A percentile compares a stretch with the other conserved stretches of the same genome.
These are phyloP conservation scores for Blastomyces gilchristii DNA, from an alignment of 2,329 filamentous ascomycete species.

Conservation along the genomic window DNA sequence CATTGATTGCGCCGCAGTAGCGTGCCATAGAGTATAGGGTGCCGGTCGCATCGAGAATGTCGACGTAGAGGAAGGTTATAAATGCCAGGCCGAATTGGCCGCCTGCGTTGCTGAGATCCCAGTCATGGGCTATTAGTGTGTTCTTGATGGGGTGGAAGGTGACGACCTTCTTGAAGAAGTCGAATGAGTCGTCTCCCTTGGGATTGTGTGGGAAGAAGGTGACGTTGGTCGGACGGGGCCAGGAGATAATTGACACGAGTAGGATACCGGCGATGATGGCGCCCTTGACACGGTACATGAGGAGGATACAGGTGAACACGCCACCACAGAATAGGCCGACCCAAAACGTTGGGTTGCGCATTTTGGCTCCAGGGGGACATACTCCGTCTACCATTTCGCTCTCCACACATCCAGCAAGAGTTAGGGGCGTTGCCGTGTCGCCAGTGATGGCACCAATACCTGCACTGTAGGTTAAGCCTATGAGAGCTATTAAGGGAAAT, in stretches of 20 bases:
- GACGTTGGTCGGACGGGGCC: conserved; percentile 65
- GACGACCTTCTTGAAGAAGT: conserved; percentile 83
- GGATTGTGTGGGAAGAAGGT: conserved; percentile 70
- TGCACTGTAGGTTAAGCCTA: conserved; percentile 62
- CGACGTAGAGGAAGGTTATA: conserved; percentile 82
- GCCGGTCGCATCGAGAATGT: conserved; percentile 78
- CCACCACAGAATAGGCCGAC: conserved; percentile 80
- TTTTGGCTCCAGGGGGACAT: conserved; percentile 58
- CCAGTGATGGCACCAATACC: conserved; percentile 73
- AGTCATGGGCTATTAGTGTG: conserved; percentile 61
- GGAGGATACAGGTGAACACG: conserved; percentile 65
- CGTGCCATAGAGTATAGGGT: conserved; percentile 85
- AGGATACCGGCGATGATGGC: conserved; percentile 76
- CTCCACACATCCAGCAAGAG: conserved; percentile 64
- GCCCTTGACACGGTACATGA: conserved; percentile 79
- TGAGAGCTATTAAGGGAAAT: conserved; percentile 35
- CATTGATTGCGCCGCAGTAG: conserved; percentile 70
- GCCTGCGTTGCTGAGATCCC: conserved; percentile 57
- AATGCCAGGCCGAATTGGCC: conserved; percentile 73
- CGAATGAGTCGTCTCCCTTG: conserved; percentile 59
- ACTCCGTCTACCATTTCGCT: conserved; percentile 38
- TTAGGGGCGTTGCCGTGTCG: conserved; percentile 55
- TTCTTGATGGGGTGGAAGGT: conserved; percentile 67
- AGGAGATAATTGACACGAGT: conserved; percentile 78
- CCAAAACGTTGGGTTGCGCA: conserved; percentile 78